These are phyloP conservation scores for Aegle marmelos DNA, from an alignment of 345 rosid species.

Conservation along the genomic window DNA sequence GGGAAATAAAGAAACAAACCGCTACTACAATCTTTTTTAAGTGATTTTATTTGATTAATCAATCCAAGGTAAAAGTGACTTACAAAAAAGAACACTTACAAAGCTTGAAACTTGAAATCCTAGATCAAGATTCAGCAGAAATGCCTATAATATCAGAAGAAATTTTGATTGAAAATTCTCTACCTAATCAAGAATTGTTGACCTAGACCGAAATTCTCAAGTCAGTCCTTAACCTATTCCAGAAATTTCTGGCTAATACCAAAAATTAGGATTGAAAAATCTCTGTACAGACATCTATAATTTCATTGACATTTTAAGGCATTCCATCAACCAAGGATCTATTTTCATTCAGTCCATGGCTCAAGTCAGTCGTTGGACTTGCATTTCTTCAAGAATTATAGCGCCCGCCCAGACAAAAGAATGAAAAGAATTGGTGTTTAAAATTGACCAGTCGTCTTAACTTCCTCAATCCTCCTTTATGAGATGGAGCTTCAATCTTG, in stretches of 20 bases:
- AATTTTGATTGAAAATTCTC: background rate
- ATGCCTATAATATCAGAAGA: background rate
- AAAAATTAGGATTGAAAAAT: background rate
- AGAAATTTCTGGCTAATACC: no score
- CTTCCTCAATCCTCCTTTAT: background rate
- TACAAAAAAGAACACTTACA: background rate
- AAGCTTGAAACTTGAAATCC: background rate
- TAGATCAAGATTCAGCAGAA: background rate
- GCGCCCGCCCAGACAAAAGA: background rate
- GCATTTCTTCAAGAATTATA: background rate
- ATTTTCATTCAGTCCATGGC: background rate
- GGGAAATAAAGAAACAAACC: background rate
- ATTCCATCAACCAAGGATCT: background rate
- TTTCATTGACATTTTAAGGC: background rate
- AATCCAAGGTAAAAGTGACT: background rate
- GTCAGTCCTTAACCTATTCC: no score
- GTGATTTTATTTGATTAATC: background rate
- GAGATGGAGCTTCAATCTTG: conserved; percentile 11
- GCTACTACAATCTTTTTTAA: background rate
- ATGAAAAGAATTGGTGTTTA: background rate
- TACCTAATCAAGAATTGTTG: background rate
- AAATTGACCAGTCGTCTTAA: background rate
- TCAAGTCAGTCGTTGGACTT: no score
- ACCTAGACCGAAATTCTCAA: background rate
- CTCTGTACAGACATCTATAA: background rate